A percentile compares a stretch with the other conserved stretches of the same genome.
phyloP scores from a whole-genome alignment of 257 asterid species.

The Solanum appendiculatum region DNA sequence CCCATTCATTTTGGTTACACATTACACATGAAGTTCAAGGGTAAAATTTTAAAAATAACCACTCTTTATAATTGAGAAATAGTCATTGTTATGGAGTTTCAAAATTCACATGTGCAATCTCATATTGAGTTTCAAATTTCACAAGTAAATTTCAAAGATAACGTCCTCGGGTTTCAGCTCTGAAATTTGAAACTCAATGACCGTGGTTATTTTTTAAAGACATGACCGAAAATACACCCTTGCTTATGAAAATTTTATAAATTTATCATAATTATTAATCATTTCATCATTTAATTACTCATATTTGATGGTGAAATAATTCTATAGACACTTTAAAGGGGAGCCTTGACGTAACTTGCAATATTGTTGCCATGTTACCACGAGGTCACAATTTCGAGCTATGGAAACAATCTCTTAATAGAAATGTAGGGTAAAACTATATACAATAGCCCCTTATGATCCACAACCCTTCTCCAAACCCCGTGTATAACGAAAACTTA shows the following conservation, averaged over 20 bases:
- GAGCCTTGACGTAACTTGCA: background rate
- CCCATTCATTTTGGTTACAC: background rate
- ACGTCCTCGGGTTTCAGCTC: accelerated
- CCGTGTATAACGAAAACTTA: background rate
- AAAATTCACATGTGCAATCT: background rate
- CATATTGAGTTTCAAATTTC: background rate
- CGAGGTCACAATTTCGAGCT: background rate
- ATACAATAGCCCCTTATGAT: background rate
- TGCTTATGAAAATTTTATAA: background rate
- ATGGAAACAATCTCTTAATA: background rate
- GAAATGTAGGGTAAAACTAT: too few species aligned
- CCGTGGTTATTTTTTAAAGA: background rate
- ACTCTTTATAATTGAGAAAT: background rate
- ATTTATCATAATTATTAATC: background rate
- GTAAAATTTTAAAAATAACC: background rate
- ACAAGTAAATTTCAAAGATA: background rate
- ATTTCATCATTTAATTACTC: accelerated
- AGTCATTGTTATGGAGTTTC: background rate
- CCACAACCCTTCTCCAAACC: too few species aligned
- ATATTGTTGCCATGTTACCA: background rate
- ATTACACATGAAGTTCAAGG: background rate
- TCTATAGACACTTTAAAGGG: background rate
- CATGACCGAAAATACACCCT: background rate
- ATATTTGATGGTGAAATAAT: background rate
- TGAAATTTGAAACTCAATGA: background rate